A percentile compares a stretch with the other conserved stretches of the same genome.
Conservation (phyloP, 371 early-diverging fungal species). For the Choanephora cucurbitarum region DNA sequence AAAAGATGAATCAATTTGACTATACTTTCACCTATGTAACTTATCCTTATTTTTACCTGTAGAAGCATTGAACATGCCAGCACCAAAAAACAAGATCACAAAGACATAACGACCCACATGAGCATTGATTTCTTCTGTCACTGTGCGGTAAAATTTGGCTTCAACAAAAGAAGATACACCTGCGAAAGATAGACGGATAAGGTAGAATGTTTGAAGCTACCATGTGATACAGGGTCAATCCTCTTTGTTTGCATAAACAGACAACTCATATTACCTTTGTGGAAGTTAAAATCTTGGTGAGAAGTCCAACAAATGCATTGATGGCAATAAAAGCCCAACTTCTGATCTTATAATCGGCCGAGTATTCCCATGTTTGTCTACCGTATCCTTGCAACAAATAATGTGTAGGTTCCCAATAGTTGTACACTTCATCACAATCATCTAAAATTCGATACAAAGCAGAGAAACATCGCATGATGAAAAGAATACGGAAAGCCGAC, state of each 20-base stretch:
- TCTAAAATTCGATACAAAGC: conserved; percentile 64
- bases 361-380: conserved; percentile 97
- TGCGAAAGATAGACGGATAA: conserved; percentile 67
- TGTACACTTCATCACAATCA: conserved; percentile 96
- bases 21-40: too few relatives aligned
- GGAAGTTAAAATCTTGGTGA: conserved; percentile 48
- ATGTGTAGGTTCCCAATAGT: conserved; percentile 96
- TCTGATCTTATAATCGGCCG: conserved; percentile 85
- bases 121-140: conserved; percentile 65
- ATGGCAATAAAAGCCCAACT: conserved; percentile 82
- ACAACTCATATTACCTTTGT: conserved; percentile 48
- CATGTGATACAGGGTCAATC: too few relatives aligned
- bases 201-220: conserved; percentile 77
- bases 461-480: conserved; percentile 64
- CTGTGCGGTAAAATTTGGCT: conserved; percentile 67
- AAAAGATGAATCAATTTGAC: too few relatives aligned
- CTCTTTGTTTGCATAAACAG: neutral
- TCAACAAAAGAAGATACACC: conserved; percentile 71
- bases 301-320: conserved; percentile 55
- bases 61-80: conserved; percentile 88
- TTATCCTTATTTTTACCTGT: conserved; percentile 69
- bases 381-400: conserved; percentile 84
- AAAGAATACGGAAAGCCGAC: conserved; percentile 60
- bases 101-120: conserved; percentile 71
- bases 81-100: conserved; percentile 63